A percentile compares a stretch with the other conserved stretches of the same genome.
phyloP scores from a whole-genome alignment of 352 stramenopile genomes.

The Phytophthora ohioensis region DNA sequence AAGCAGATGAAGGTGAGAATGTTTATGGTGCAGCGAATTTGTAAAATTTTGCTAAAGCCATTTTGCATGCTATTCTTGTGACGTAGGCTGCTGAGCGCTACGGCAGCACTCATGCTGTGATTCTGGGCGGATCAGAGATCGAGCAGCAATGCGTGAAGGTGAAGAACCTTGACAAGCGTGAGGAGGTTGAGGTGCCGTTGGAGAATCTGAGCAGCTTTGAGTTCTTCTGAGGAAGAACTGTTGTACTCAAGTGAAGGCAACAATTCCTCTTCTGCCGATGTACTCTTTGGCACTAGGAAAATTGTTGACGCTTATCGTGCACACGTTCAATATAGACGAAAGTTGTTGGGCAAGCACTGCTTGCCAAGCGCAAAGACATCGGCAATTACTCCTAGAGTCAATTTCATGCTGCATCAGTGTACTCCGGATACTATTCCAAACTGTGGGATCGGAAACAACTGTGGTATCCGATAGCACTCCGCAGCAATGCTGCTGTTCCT shows the following conservation, averaged over 20 bases:
- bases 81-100: constrained; percentile 72
- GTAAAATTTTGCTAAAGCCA: neutral
- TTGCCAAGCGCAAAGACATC: too few species aligned
- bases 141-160: constrained; percentile 69
- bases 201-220: constrained; percentile 38
- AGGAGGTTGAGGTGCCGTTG: constrained; percentile 60
- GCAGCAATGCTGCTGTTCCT: too few species aligned
- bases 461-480: too few species aligned
- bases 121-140: constrained; percentile 80
- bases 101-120: constrained; percentile 73
- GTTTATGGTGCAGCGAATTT: neutral
- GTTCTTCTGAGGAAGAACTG: constrained; percentile 32
- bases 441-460: too few species aligned
- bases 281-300: neutral
- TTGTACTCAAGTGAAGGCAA: neutral
- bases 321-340: too few species aligned
- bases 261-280: neutral
- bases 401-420: too few species aligned
- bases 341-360: too few species aligned
- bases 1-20: constrained; percentile 88
- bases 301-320: neutral
- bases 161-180: constrained; percentile 75
- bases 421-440: too few species aligned
- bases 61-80: constrained; percentile 2
- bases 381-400: too few species aligned